Evolutionary conservation across 768 basidiomycete species (phyloP), one percentile per base, ranked within the genome.

Genomic region (Nidularia pulvinata): DNA sequence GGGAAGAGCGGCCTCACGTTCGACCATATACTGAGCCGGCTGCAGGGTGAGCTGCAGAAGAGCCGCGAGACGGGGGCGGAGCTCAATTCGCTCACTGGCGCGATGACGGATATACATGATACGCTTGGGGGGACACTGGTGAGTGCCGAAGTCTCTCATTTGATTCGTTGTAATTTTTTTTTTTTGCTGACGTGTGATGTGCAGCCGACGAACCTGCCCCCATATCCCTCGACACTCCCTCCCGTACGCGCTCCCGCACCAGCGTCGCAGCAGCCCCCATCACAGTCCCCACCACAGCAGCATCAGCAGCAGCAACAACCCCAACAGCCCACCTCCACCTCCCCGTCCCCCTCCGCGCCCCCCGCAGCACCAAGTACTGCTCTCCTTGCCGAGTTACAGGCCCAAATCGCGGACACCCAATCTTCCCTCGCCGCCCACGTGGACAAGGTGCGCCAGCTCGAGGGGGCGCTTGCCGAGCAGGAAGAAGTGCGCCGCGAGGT

Each of bases 31-130:
- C 73, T 98, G 45, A 89, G 80, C 52, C 84, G 92, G 35, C 75
- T 98, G 2, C 95, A 98, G 66, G 86, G 87, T 57, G 95, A 98
- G 66, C 83, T 98, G n/a, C 89, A 91, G 72, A 97, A 96, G 73
- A 94, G 92, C 62, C 84, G 93, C 14, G 96, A 98, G 65, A 97
- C 95, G 0, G 92, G 93, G 11, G 78, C 86, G 0, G 95, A 98
- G 64, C 76, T 99, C 3, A 84, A 86, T 56, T 82, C 82, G 0
- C 72, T 98, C 33, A 88, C 83, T 13, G 81, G 81, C 10, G 80
- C 90, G 4, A 92, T 99, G 83, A 83, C 76, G 42, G 94, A 97
- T n/a, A 91, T 98, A 44, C 88, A 93, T 55, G 93, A 97, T 60
- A 94, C 91, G 0, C 75, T 99, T 5, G 89, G 90, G 34, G 96